These are phyloP conservation scores for Xylariaceae sp. DNA, from an alignment of 2,329 filamentous ascomycete genomes.

Conservation along the genomic window DNA sequence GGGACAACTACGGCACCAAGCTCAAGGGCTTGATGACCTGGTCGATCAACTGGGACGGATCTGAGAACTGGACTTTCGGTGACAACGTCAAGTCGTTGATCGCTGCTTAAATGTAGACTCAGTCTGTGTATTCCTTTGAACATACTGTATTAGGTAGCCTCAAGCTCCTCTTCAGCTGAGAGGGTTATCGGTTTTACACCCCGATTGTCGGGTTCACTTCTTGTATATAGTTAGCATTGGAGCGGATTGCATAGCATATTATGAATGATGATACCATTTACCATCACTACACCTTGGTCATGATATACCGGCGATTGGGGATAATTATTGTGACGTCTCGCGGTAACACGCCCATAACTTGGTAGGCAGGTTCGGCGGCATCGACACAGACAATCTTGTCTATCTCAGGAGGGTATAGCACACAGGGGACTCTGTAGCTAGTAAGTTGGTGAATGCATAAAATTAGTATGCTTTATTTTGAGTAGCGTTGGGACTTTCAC, in stretches of 20 bases:
- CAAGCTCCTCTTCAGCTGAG: background rate
- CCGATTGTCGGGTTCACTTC: background rate
- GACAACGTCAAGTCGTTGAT: constrained; percentile 21
- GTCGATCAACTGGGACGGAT: constrained; percentile 36
- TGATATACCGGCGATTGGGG: background rate
- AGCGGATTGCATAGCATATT: background rate
- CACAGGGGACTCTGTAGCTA: no score
- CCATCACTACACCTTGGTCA: background rate
- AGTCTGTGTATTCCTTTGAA: no score
- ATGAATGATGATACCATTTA: background rate
- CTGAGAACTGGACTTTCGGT: constrained; percentile 32
- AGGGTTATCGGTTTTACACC: background rate
- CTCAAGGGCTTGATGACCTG: constrained; percentile 36
- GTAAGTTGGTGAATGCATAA: no score
- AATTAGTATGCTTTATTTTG: no score
- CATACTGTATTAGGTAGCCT: background rate
- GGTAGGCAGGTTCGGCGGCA: no score
- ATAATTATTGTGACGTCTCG: background rate
- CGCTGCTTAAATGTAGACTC: background rate
- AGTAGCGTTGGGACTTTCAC: no score
- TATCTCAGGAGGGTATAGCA: no score
- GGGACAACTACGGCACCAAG: constrained; percentile 30
- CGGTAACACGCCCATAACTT: background rate
- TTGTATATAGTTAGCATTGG: background rate
- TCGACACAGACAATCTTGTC: no score